Conservation (phyloP, 257 asterid genomes). For the Cynanchum wilfordii region DNA sequence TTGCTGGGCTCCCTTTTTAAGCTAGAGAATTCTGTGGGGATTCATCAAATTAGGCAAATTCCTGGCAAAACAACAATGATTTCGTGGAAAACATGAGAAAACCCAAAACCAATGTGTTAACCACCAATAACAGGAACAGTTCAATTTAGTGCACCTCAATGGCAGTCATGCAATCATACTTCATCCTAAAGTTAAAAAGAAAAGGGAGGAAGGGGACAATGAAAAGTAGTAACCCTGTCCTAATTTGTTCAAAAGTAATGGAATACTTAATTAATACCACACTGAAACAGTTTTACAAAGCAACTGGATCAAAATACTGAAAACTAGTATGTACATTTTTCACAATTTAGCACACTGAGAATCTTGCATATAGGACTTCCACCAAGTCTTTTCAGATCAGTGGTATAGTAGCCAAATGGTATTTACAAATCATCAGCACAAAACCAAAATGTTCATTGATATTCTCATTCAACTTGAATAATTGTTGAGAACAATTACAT, state of each 20-base stretch:
- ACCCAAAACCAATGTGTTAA: not conserved
- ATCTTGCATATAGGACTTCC: not conserved
- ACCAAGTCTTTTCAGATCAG: not conserved
- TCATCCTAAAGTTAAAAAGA: not conserved
- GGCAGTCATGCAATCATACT: not conserved
- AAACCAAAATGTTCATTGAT: not conserved
- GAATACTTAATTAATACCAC: not conserved
- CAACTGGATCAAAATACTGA: not conserved
- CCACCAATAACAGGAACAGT: not conserved
- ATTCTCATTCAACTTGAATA: not conserved
- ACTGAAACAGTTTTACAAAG: too few relatives aligned
- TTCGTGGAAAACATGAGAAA: not conserved
- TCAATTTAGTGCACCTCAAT: not conserved
- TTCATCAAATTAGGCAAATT: not conserved
- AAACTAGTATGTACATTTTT: not conserved
- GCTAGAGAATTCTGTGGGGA: not conserved
- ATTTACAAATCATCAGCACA: not conserved
- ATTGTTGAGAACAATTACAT: not conserved
- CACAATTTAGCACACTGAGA: too few relatives aligned
- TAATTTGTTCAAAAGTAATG: not conserved
- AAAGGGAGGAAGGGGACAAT: not conserved
- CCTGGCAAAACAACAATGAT: not conserved
- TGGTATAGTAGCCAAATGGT: not conserved
- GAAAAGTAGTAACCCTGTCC: not conserved
- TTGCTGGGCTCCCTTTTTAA: not conserved